Evolutionary conservation across 2,329 filamentous ascomycete species (phyloP), one percentile per base, ranked within the genome.

Genomic region (Scorias spongiosa): DNA sequence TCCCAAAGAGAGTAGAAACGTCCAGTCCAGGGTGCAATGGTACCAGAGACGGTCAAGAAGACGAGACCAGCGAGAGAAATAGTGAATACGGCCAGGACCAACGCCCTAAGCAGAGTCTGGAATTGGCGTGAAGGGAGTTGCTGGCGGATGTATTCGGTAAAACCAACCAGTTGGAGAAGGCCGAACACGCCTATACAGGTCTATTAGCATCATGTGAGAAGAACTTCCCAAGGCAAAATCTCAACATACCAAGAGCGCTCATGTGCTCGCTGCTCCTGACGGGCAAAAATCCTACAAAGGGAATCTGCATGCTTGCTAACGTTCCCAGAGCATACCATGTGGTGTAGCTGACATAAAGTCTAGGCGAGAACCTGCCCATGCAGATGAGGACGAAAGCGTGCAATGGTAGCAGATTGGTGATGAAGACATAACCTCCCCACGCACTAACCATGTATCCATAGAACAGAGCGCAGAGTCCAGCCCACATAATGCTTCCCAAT

Each of bases 371-470:
- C 47, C 91, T 74, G 42, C 93, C 93, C 89, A 98, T 98, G 67
- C 83, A 85, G 58, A 98, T 81, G 53, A 98, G 74, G 40, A 94
- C 86, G 56, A 98, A 88, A 7, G 85, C 80, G 65, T 98, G 91
- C 53, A 98, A 76, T 32, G 91, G 91, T 47, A 98, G 79, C 66
- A 98, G 70, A 63, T 93, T 95, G 48, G 93, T 98, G 61, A 98
- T 98, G 76, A 98, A 98, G 58, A 94, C 91, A 65, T 98, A 98
- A 60, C 91, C 91, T 74, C 91, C 91, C 91, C 91, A 98, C 14
- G 93, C 93, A 41, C 89, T 91, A 51, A 98, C 91, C 91, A 98
- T 98, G 78, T 98, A 98, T 59, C 91, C 91, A 66, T 98, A 98
- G 69, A 93, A 96, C 44, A 98, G 74, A 38, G 91, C 91, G 55